Evolutionary conservation across 495 filamentous ascomycete species (phyloP).

Genomic region (Tuber brumale): DNA sequence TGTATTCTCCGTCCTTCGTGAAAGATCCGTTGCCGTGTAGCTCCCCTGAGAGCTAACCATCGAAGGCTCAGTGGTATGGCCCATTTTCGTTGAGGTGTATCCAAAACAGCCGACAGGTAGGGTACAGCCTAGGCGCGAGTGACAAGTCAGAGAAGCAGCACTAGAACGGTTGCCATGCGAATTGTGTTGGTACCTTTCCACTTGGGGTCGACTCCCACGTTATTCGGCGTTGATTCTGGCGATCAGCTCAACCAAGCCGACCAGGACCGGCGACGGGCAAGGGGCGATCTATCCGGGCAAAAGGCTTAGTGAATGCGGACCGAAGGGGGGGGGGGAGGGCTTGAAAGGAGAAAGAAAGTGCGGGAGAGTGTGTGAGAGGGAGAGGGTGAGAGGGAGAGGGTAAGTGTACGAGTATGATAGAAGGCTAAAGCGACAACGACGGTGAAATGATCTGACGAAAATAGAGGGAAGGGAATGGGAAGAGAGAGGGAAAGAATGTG

Average conservation of each 20-base stretch:
- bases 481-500: conserved; percentile 14
- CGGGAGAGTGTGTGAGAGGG: conserved; percentile 5
- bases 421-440: conserved; percentile 15
- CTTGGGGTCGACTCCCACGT: conserved; percentile 26
- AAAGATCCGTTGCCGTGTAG: conserved; percentile 41
- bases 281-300: conserved; percentile 32
- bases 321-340: conserved; percentile 13
- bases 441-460: conserved; percentile 10
- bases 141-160: conserved; percentile 25
- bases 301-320: conserved; percentile 28
- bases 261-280: not conserved
- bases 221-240: conserved; percentile 22
- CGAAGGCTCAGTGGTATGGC: conserved; percentile 30
- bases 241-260: not conserved
- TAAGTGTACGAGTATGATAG: not conserved
- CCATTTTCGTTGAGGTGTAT: conserved; percentile 25
- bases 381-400: conserved; percentile 2
- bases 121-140: conserved; percentile 26
- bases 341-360: conserved; percentile 8
- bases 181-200: conserved; percentile 36
- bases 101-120: conserved; percentile 17
- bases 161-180: conserved; percentile 26
- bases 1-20: conserved; percentile 61
- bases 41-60: conserved; percentile 38
- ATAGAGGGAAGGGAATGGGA: conserved; percentile 21